Base-by-base conservation (phyloP, 2,329 filamentous ascomycete species). In the Penicillium nordicum region DNA sequence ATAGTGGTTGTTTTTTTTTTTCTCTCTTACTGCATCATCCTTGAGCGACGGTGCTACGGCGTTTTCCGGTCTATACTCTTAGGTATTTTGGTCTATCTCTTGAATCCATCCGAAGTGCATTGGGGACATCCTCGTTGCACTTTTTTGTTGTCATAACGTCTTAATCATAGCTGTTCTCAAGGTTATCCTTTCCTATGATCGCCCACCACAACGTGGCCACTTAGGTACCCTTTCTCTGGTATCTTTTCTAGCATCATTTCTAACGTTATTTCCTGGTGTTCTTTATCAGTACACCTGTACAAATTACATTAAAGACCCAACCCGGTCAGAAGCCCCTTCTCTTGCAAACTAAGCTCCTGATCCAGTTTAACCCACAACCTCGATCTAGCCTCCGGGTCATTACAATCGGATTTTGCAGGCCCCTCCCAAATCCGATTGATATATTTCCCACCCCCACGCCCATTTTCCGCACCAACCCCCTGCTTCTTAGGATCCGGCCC, bases 31-130 rank as follows among this genome's bases (percentile, higher is more conserved):
- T 63, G 57, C 61, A 61, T 65, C 61, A 62, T 64, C 59, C 47
- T 66, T 61, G 55, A 70, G 68, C 68, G 68, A 67, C 52, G 67
- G 67, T 63, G 65, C 63, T 62, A 52, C 42, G 63, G 63, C 61
- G 62, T 65, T 66, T 51, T 56, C 27, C n/a, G 57, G 48, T 56
- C 21, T 46, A 52, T 52, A 46, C 25, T 38, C 18, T 56, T 52
- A 18, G 38, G n/a, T 55, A 41, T 32, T 46, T 16, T 40, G 12
- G 12, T 25, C 4, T 34, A n/a, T 41, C 14, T 42, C 49, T 44
- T 37, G 23, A 44, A 40, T 51, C 2, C 14, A 47, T 23, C 44
- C 7, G 4, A 23, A 14, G 21, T 25, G 8, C 14, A 25, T 47
- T 34, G 12, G 30, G 18, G 10, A 25, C 4, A 34, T 27, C 12